Percentiles rank a stretch among this genome's conserved stretches.
Conservation (phyloP, 176 grass and related monocot genomes). For the Bolboschoenus planiculmis region DNA sequence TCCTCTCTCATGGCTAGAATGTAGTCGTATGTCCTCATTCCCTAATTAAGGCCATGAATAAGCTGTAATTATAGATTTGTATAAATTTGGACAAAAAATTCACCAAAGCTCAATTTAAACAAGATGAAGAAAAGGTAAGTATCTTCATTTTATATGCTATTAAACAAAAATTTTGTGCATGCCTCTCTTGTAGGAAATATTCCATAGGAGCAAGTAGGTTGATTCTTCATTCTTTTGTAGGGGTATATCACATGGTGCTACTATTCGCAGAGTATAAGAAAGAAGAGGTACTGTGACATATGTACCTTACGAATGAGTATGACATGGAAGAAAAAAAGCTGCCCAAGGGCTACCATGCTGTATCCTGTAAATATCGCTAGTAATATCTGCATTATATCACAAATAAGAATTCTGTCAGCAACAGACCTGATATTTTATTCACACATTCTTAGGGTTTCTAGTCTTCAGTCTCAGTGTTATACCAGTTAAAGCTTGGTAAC, state of each 20-base stretch:
- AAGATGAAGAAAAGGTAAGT: not conserved
- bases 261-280: not conserved
- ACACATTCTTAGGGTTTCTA: not conserved
- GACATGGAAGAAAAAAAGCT: conserved; percentile 94
- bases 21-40: conserved; percentile 98
- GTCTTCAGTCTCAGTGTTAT: not conserved
- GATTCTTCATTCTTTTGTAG: not conserved
- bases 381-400: conserved; percentile 37
- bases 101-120: not conserved
- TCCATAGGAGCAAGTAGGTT: not conserved
- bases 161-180: not conserved
- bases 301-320: conserved; percentile 90
- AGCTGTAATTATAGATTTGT: not conserved
- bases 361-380: conserved; percentile 74
- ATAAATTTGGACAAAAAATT: not conserved
- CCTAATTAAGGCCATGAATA: conserved; percentile 34
- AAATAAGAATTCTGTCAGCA: conserved; percentile 5
- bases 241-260: not conserved
- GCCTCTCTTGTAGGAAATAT: not conserved
- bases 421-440: not conserved
- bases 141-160: not conserved
- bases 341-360: conserved; percentile 64
- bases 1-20: conserved; percentile 93
- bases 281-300: not conserved
- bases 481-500: not conserved